Conservation (phyloP, 768 basidiomycete species). For the Mrakia gelida region DNA sequence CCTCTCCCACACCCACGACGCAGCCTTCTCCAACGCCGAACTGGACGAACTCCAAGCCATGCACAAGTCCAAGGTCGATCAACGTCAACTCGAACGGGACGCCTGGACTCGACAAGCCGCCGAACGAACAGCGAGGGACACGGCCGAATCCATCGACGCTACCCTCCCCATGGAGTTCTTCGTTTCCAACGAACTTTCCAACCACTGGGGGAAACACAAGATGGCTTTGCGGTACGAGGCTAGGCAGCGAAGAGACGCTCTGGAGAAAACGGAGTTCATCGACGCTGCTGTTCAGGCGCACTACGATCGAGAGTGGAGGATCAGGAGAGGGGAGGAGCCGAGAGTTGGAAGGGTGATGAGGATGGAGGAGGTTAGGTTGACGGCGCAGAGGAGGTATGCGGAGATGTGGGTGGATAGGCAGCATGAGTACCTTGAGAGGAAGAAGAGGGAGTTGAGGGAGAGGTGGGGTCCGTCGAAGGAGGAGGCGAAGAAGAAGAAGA, state of each 20-base stretch:
- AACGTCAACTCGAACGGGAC: background rate
- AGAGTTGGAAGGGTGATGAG: slow-evolving; percentile 4
- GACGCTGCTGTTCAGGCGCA: background rate
- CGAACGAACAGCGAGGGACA: background rate
- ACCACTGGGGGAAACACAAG: background rate
- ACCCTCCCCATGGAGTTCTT: background rate
- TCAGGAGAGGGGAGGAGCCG: background rate
- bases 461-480: slow-evolving; percentile 3
- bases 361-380: background rate
- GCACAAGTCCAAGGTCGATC: background rate
- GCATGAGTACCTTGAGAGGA: background rate
- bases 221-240: background rate
- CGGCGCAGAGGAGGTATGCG: slow-evolving; percentile 13
- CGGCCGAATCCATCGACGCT: background rate
- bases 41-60: background rate
- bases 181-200: background rate
- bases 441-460: background rate
- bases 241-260: background rate
- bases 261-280: background rate
- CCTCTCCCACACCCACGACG: background rate
- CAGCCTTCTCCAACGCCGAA: background rate
- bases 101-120: background rate
- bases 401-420: slow-evolving; percentile 11
- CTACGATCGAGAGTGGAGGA: background rate
- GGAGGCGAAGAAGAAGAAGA: background rate